Base-by-base conservation (phyloP, 805 yeast species). In the Wickerhamiella sergipiensis region DNA sequence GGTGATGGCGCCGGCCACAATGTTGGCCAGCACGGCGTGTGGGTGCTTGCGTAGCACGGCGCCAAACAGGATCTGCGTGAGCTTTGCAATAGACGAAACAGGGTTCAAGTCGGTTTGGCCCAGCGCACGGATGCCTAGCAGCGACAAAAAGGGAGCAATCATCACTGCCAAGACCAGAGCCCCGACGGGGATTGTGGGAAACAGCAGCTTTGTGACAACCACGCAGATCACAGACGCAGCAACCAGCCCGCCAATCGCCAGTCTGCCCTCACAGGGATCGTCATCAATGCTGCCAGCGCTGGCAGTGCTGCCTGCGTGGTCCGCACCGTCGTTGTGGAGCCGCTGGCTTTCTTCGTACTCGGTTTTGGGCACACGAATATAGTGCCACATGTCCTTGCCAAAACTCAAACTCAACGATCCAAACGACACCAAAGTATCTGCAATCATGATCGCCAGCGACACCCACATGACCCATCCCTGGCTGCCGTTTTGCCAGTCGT, bases 391-490 rank as follows among this genome's bases (percentile, higher is more conserved):
- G 8, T 26, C 26, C 24, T 22, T n/a, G 15, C 40, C 19, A 9
- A 36, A 36, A 18, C 19, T 36, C 7, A 36, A 3, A 6, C 19
- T 17, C 40, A 43, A 21, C 7, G 15, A 6, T 13, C 33, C 46
- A 13, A 43, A 23, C 10, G 49, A 39, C 3, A 48, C 50, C 18
- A 48, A 24, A 8, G 95, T 84, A 63, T 90, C 98, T 47, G 86
- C 81, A 18, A 90, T 86, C 98, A 90, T 90, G 47, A 89, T 87
- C 22, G 96, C 81, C 57, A 90, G 73, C 63, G 94, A 81, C 50
- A 88, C 72, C 98, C 98, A 90, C 64, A 90, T 71, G 50, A 92
- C 86, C 98, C 98, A 90, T 6, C 97, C 98, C 62, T 90, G 96
- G 0, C 89, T 85, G 2, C 97, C 97, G 23, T 77, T 74, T 59